Percentiles rank a stretch among this genome's conserved stretches.
Conservation (phyloP, 2,329 filamentous ascomycete genomes). For the Sclerotinia minor region DNA sequence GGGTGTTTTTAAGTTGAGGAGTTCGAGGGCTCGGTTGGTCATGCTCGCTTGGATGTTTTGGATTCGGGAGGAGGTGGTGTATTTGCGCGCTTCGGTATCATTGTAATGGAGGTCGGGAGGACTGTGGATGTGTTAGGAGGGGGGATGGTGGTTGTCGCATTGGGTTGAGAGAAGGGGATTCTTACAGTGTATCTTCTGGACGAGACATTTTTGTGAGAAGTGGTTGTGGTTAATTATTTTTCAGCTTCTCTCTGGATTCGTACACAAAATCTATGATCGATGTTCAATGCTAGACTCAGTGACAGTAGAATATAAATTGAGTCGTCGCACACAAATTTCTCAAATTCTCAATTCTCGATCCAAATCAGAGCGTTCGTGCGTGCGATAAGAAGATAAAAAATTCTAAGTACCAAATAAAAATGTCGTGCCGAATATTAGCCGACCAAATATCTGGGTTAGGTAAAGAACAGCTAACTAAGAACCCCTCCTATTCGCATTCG, state of each 20-base stretch:
- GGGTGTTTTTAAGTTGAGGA: constrained; percentile 76
- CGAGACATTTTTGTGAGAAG: constrained; percentile 75
- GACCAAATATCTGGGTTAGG: constrained; percentile 24
- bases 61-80: constrained; percentile 94
- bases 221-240: not conserved
- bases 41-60: constrained; percentile 93
- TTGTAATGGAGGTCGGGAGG: constrained; percentile 97
- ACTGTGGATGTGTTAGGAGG: constrained; percentile 47
- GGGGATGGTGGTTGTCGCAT: constrained; percentile 30
- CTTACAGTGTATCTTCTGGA: constrained; percentile 90
- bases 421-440: constrained; percentile 25
- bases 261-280: not conserved
- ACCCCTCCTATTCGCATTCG: not conserved
- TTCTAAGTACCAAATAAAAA: not conserved
- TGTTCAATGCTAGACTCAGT: not conserved
- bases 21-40: constrained; percentile 89
- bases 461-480: constrained; percentile 22
- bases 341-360: constrained; percentile 4
- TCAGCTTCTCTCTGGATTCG: not conserved
- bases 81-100: constrained; percentile 92
- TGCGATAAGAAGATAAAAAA: constrained; percentile 24
- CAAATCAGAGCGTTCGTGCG: not conserved
- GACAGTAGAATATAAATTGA: not conserved
- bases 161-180: constrained; percentile 26
- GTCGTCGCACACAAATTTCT: constrained; percentile 7